These are phyloP conservation scores for Macroventuria anomochaeta DNA, from an alignment of 2,329 filamentous ascomycete species.

Conservation along the genomic window DNA sequence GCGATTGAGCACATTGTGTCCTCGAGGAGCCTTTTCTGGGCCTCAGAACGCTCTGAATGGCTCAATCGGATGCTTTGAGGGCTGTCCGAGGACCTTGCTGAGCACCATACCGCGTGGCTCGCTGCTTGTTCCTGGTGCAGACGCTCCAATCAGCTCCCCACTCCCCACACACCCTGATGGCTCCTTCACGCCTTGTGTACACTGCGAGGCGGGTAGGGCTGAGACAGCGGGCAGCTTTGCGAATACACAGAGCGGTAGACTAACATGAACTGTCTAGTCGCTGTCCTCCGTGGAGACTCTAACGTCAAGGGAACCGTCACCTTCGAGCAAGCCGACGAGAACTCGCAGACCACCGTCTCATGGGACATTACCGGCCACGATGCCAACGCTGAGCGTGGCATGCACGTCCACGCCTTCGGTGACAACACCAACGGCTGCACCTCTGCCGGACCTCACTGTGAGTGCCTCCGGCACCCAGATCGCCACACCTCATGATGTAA, in stretches of 20 bases:
- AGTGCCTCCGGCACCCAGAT: constrained; percentile 46
- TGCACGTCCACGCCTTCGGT: constrained; percentile 98
- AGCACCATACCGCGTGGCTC: constrained; percentile 10
- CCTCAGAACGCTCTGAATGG: constrained; percentile 16
- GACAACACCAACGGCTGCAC: constrained; percentile 99
- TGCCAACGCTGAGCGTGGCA: constrained; percentile 92
- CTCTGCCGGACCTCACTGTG: constrained; percentile 96
- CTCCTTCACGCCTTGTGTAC: constrained; percentile 13
- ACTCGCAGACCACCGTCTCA: constrained; percentile 80
- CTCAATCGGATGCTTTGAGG: constrained; percentile 28
- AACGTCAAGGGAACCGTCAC: constrained; percentile 91
- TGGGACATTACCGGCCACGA: constrained; percentile 95
- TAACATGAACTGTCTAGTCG: constrained; percentile 65
- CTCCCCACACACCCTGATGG: constrained; percentile 40
- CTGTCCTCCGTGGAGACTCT: constrained; percentile 96
- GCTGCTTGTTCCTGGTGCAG: constrained; percentile 13
- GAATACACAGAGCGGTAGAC: not conserved
- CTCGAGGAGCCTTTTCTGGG: constrained; percentile 17
- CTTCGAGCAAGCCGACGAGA: constrained; percentile 92
- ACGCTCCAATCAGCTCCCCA: constrained; percentile 35
- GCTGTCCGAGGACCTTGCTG: constrained; percentile 36
- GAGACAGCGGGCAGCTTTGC: not conserved
- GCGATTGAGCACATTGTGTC: constrained; percentile 66
- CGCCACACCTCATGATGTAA: not conserved
- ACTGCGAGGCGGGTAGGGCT: constrained; percentile 7